Evolutionary conservation across 2,329 filamentous ascomycete genomes (phyloP), one percentile per base, ranked within the genome.

Genomic region (Xylaria polymorpha): DNA sequence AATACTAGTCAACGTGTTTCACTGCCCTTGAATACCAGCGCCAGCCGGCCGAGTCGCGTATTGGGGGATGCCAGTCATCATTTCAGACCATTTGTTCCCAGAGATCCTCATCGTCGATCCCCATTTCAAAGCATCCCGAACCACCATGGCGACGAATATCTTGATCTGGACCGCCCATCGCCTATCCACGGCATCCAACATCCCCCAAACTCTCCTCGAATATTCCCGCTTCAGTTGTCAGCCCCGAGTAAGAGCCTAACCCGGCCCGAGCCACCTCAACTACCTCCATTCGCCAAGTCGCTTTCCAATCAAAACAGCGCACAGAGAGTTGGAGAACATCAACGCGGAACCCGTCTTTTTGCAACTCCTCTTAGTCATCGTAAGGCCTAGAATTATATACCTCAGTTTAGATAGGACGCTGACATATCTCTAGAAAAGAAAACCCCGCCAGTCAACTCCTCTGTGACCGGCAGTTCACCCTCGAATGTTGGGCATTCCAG

Each of bases 1-100:
- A 50, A 46, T n/a, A 48, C 25, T 14, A 66, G 66, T 48, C 70
- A 73, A 12, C 75, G 71, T 48, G 35, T 75, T 41, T 76, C 76
- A 1, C 61, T 77, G 8, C 73, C 76, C 5, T 56, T 68, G 15
- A 60, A 50, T 50, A 50, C 65, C 12, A 59, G 55, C 29, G 59
- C 64, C 20, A 69, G 53, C 46, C 68, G 70, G 22, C 71, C 69
- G 50, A 63, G 59, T 48, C 76, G 76, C 22, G 71, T 79, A 5
- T 29, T 79, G 8, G 74, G 74, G 22, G 78, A 79, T 72, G 77
- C 77, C 15, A 79, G 77, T 37, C 77, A 76, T 66, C 74, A 79
- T 63, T 79, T 79, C 55, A 72, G 73, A 32, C 70, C 74, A 4
- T 74, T 74, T 39, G 15, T 65, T 18, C 43, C 59, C 0, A 74